These are phyloP conservation scores for Brettanomyces custersianus DNA, from an alignment of 805 yeast genomes.

Conservation along the genomic window DNA sequence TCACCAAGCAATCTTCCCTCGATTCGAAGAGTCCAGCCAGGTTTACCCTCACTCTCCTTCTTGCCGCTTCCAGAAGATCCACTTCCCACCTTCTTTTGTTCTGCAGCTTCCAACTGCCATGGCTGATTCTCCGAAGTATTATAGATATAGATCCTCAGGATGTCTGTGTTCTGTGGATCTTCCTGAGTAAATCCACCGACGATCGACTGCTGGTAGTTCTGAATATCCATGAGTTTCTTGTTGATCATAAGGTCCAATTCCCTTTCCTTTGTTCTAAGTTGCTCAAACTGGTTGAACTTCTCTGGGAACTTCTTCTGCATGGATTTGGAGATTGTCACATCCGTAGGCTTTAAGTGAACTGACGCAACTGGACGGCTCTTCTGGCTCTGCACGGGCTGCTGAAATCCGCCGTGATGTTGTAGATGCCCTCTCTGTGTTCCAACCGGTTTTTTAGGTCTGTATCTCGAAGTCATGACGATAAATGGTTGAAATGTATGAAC, in stretches of 20 bases:
- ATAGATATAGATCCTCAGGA: slow-evolving; percentile 71
- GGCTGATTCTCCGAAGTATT: slow-evolving; percentile 81
- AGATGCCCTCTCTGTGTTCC: slow-evolving; percentile 9
- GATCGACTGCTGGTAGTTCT: slow-evolving; percentile 50
- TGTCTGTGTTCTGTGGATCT: slow-evolving; percentile 41
- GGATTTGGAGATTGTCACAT: slow-evolving; percentile 23
- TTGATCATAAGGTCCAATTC: slow-evolving; percentile 73
- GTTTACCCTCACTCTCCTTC: slow-evolving; percentile 11
- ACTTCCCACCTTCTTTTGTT: background rate
- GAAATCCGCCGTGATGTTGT: slow-evolving; percentile 6
- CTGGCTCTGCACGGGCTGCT: background rate
- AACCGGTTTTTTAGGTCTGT: slow-evolving; percentile 14
- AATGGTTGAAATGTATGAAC: background rate
- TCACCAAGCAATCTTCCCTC: slow-evolving; percentile 70
- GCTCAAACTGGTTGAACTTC: slow-evolving; percentile 59
- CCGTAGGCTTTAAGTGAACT: slow-evolving; percentile 27
- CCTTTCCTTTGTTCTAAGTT: slow-evolving; percentile 72
- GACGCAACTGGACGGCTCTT: slow-evolving; percentile 16
- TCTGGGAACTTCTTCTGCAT: slow-evolving; percentile 25
- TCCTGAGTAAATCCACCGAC: slow-evolving; percentile 32
- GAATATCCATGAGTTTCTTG: slow-evolving; percentile 77
- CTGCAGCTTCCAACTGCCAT: slow-evolving; percentile 48
- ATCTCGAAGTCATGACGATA: slow-evolving; percentile 9
- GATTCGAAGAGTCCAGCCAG: slow-evolving; percentile 77
- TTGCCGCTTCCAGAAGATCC: slow-evolving; percentile 10